These are phyloP conservation scores for Trypanosoma cruzi DNA, from an alignment of 208 protist species.

Conservation along the genomic window DNA sequence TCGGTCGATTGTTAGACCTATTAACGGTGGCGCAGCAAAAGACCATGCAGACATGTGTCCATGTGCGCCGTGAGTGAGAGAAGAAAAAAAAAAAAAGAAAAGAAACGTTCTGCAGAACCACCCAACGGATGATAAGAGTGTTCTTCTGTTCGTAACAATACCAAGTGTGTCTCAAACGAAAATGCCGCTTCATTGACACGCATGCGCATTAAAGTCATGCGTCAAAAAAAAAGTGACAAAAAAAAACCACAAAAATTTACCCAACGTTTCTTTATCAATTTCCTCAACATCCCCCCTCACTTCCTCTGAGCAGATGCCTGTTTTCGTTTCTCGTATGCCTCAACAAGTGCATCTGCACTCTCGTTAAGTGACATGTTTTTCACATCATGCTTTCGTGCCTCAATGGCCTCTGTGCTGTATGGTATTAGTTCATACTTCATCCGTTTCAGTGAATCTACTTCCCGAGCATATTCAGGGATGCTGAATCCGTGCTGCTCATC, in stretches of 20 bases:
- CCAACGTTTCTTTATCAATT: no score
- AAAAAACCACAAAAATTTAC: no score
- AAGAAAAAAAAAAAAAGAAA: not conserved
- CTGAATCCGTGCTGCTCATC: conserved; percentile 65
- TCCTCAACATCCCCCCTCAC: no score
- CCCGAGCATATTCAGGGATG: conserved; percentile 66
- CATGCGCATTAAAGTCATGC: no score
- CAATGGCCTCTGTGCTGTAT: conserved; percentile 31
- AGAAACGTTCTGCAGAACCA: no score
- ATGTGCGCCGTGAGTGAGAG: not conserved
- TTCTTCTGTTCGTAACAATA: no score
- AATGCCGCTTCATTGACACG: no score
- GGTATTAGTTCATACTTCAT: conserved; percentile 73
- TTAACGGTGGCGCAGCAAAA: no score
- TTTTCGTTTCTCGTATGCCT: conserved; percentile 60
- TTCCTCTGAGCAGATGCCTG: conserved; percentile 46
- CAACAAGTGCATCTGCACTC: conserved; percentile 57
- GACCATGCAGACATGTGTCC: no score
- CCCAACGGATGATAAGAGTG: no score
- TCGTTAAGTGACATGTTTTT: conserved; percentile 44
- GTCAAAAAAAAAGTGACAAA: not conserved
- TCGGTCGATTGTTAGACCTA: no score
- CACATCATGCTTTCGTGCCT: conserved; percentile 31
- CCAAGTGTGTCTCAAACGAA: no score
- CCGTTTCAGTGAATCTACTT: conserved; percentile 54